phyloP scores from a whole-genome alignment of 352 stramenopile genomes.

The Aphanomyces astaci region DNA sequence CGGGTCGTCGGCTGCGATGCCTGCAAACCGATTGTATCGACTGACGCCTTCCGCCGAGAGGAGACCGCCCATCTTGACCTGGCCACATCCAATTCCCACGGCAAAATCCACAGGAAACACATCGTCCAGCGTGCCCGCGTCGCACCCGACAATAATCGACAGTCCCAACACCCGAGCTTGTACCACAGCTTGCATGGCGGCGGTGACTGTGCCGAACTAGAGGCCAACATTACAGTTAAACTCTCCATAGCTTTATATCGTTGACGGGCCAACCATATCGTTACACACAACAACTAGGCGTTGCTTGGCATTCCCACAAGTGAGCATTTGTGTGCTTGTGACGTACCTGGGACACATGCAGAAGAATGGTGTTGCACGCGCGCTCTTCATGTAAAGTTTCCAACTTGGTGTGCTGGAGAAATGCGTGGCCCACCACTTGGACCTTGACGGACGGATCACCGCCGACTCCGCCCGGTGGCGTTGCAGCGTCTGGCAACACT shows the following conservation, averaged over 20 bases:
- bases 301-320: too few relatives aligned
- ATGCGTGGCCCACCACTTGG: constrained; percentile 38
- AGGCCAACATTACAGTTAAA: too few relatives aligned
- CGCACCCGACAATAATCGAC: constrained; percentile 42
- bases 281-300: too few relatives aligned
- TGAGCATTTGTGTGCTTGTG: not conserved
- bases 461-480: constrained; percentile 27
- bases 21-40: constrained; percentile 51
- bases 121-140: constrained; percentile 23
- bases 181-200: constrained; percentile 34
- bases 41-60: constrained; percentile 34
- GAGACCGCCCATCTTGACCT: constrained; percentile 69
- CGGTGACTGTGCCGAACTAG: constrained; percentile 45
- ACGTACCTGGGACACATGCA: constrained; percentile 28
- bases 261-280: too few relatives aligned
- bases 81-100: constrained; percentile 41
- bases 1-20: constrained; percentile 32
- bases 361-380: constrained; percentile 50
- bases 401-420: constrained; percentile 36
- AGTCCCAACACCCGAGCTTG: constrained; percentile 47
- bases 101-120: constrained; percentile 43
- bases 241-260: too few relatives aligned
- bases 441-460: constrained; percentile 40
- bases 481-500: too few relatives aligned
- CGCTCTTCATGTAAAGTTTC: constrained; percentile 41